Percentiles rank a stretch among this genome's conserved stretches.
These are phyloP conservation scores for Xerocomellus chrysenteron DNA, from an alignment of 768 basidiomycete species.

Conservation along the genomic window DNA sequence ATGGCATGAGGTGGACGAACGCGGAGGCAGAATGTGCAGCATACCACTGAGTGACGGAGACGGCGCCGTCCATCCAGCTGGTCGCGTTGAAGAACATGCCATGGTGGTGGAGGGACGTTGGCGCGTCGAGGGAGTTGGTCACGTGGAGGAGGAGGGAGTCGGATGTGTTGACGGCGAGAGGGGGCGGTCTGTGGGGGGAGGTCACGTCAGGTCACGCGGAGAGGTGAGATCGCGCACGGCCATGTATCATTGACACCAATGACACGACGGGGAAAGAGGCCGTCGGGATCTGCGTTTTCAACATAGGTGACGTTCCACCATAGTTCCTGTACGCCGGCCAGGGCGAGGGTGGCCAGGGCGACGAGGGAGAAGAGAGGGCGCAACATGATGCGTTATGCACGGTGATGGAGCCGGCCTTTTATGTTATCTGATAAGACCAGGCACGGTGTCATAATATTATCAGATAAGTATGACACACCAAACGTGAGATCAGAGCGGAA, in stretches of 20 bases:
- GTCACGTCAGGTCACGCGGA: not conserved
- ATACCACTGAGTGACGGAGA: slow-evolving; percentile 81
- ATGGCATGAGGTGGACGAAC: not conserved
- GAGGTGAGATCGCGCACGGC: slow-evolving; percentile 62
- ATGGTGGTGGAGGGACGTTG: slow-evolving; percentile 84
- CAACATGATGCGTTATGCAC: not conserved
- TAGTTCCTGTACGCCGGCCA: slow-evolving; percentile 67
- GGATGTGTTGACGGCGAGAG: slow-evolving; percentile 65
- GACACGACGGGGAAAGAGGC: slow-evolving; percentile 68
- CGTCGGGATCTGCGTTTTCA: slow-evolving; percentile 78
- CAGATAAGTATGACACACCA: no score
- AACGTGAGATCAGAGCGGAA: no score
- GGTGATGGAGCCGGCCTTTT: not conserved
- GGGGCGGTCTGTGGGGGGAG: slow-evolving; percentile 64
- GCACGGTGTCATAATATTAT: not conserved
- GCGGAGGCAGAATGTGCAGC: not conserved
- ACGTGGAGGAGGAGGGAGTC: slow-evolving; percentile 81
- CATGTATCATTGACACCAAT: slow-evolving; percentile 91
- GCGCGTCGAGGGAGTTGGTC: slow-evolving; percentile 63
- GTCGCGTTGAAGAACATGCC: slow-evolving; percentile 93
- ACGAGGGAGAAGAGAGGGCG: slow-evolving; percentile 15
- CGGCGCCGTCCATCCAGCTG: slow-evolving; percentile 88
- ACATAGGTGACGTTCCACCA: slow-evolving; percentile 96
- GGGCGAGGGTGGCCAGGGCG: slow-evolving; percentile 33
- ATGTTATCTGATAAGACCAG: slow-evolving; percentile 10